phyloP scores from a whole-genome alignment of 2,329 filamentous ascomycete species.

The Pestalotiopsis sp. region DNA sequence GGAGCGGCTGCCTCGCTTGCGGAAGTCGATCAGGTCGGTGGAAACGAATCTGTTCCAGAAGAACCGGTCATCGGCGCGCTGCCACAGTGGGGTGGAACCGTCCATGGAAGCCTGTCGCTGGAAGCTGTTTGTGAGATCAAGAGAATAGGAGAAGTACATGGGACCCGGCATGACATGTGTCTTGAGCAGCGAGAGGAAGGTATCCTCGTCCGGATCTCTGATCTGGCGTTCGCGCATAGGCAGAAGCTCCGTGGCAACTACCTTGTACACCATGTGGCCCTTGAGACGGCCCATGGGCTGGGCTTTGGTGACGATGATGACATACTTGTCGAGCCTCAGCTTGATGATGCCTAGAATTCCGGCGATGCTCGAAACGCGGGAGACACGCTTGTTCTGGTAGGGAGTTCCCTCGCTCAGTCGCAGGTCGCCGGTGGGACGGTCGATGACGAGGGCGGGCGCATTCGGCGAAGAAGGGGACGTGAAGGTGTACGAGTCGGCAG shows the following conservation, averaged over 20 bases:
- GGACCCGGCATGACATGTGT: slow-evolving; percentile 79
- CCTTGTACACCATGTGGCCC: slow-evolving; percentile 95
- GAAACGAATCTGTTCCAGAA: slow-evolving; percentile 98
- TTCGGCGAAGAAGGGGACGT: slow-evolving; percentile 92
- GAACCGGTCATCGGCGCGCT: slow-evolving; percentile 92
- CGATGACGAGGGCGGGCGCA: slow-evolving; percentile 83
- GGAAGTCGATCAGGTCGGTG: slow-evolving; percentile 88
- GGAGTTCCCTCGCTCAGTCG: slow-evolving; percentile 80
- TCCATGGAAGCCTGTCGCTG: slow-evolving; percentile 86
- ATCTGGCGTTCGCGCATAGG: slow-evolving; percentile 90
- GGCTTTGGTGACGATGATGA: slow-evolving; percentile 93
- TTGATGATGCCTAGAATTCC: slow-evolving; percentile 94
- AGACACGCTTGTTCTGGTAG: slow-evolving; percentile 70
- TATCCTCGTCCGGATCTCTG: slow-evolving; percentile 92
- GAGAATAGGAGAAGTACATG: slow-evolving; percentile 98
- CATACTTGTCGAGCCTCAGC: slow-evolving; percentile 93
- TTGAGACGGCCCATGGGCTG: slow-evolving; percentile 88
- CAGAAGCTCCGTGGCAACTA: slow-evolving; percentile 87
- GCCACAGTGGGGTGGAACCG: slow-evolving; percentile 76
- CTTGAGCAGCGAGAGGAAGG: slow-evolving; percentile 81
- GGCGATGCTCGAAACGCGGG: slow-evolving; percentile 84
- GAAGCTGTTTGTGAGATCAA: slow-evolving; percentile 96
- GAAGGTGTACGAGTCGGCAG: slow-evolving; percentile 91
- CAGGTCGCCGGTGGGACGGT: slow-evolving; percentile 89
- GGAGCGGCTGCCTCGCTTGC: slow-evolving; percentile 62